Base-by-base conservation (phyloP, 371 early-diverging fungal genomes). In the Mortierella sp. region DNA sequence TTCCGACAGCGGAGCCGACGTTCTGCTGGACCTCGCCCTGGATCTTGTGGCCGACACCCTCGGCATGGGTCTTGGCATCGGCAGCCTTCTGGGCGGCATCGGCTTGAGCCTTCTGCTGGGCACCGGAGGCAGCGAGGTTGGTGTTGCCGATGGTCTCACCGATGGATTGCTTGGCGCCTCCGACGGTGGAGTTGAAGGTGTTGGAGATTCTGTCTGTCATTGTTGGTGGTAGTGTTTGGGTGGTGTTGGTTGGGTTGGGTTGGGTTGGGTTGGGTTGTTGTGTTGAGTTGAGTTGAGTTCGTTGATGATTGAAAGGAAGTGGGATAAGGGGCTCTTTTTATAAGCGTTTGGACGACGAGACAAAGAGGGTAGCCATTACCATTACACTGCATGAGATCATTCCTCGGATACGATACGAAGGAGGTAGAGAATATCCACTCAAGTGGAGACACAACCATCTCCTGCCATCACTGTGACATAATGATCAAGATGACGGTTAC, bases 1-100 rank as follows among this genome's bases (percentile, higher is more conserved):
- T 88, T 26, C 87, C 88, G 13, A 84, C 46, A n/a, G 78, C 73
- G 28, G 73, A 59, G 24, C 90, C 89, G 16, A 88, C 75, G 16
- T 74, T 81, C 59, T 91, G 87, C 83, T 89, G 88, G 44, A 82
- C 81, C 10, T 73, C 64, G 40, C 91, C 91, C 28, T 76, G 73
- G 50, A 82, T 67, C 75, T 85, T 88, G 75, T 89, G 82, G n/a
- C 69, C 54, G 51, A 78, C 8, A 28, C 85, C 85, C 26, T 74
- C 74, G n/a, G 78, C 78, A n/a, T 57, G 57, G 28, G 57, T 57
- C 57, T 57, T 57, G n/a, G 57, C 57, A n/a, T 57, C 57, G 28
- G 57, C 57, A 2, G 57, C 57, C 57, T 57, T 57, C 13, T 57
- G 57, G 28, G 57, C 28, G 57, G 57, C 57, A 57, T 57, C 57